Conservation (phyloP, 148 eudicot species). For the Pouteria glomerata region DNA sequence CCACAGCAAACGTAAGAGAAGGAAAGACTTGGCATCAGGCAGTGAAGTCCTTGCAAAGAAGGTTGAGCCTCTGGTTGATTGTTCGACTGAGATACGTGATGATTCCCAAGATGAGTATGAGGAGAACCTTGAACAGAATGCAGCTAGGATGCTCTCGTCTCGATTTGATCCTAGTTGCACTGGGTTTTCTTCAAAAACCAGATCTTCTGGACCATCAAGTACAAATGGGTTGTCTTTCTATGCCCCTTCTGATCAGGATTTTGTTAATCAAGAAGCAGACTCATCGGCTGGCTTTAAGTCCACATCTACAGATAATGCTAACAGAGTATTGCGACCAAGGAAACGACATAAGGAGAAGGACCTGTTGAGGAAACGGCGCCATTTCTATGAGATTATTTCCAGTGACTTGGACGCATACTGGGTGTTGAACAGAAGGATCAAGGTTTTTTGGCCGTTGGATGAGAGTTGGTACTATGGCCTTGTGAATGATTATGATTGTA, state of each 20-base stretch:
- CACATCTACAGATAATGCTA: slow-evolving; percentile 50
- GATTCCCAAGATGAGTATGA: slow-evolving; percentile 62
- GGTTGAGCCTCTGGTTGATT: slow-evolving; percentile 27
- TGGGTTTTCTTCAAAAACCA: slow-evolving; percentile 44
- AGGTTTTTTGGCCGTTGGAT: slow-evolving; percentile 92
- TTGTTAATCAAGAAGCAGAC: slow-evolving; percentile 20
- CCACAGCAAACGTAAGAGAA: slow-evolving; percentile 35
- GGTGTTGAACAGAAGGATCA: slow-evolving; percentile 73
- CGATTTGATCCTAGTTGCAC: slow-evolving; percentile 92
- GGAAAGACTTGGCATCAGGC: slow-evolving; percentile 30
- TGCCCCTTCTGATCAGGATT: slow-evolving; percentile 25
- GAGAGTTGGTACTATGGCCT: slow-evolving; percentile 86
- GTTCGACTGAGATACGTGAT: slow-evolving; percentile 19
- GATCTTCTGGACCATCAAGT: slow-evolving; percentile 30
- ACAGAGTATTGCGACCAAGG: slow-evolving; percentile 59
- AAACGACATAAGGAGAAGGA: slow-evolving; percentile 50
- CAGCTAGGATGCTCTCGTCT: slow-evolving; percentile 97
- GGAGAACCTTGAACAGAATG: slow-evolving; percentile 92
- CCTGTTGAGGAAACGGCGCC: slow-evolving; percentile 50
- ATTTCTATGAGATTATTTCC: slow-evolving; percentile 64
- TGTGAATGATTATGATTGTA: slow-evolving; percentile 63
- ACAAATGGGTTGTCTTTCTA: slow-evolving; percentile 29
- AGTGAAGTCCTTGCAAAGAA: slow-evolving; percentile 29
- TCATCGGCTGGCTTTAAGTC: slow-evolving; percentile 30
- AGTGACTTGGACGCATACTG: slow-evolving; percentile 59